Evolutionary conservation across 192 early-diverging fungal genomes (phyloP).

Genomic region (Podila clonocystis): DNA sequence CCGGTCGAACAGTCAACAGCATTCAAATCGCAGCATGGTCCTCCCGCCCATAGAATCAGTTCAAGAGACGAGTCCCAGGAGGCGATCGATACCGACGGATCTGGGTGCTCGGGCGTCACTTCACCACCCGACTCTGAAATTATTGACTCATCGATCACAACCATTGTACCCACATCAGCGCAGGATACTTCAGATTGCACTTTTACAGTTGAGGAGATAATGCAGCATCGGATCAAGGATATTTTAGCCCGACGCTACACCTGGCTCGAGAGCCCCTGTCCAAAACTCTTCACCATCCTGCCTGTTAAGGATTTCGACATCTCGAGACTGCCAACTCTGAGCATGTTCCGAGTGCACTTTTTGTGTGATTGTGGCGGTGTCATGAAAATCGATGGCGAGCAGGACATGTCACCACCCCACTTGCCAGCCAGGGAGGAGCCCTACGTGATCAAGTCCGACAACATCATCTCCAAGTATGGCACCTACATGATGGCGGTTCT

Average conservation of each 20-base stretch:
- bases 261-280: conserved; percentile 38
- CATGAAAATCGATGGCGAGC: not conserved
- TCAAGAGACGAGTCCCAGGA: not conserved
- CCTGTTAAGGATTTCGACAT: conserved; percentile 6
- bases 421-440: conserved; percentile 5
- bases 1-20: no score
- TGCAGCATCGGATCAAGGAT: conserved; percentile 16
- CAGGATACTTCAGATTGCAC: not conserved
- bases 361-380: conserved; percentile 40
- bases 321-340: not conserved
- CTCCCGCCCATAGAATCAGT: no score
- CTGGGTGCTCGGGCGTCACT: not conserved
- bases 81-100: not conserved
- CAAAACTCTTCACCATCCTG: conserved; percentile 28
- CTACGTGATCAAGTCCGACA: not conserved
- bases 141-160: not conserved
- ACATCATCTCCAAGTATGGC: conserved; percentile 1
- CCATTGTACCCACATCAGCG: not conserved
- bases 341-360: conserved; percentile 15
- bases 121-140: not conserved
- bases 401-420: conserved; percentile 2
- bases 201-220: conserved; percentile 14
- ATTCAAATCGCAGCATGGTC: no score
- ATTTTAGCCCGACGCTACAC: conserved; percentile 21
- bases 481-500: conserved; percentile 34